Evolutionary conservation across 306 rosid genomes (phyloP), one percentile per base, ranked within the genome.

Genomic region (Potentilla sterilis): DNA sequence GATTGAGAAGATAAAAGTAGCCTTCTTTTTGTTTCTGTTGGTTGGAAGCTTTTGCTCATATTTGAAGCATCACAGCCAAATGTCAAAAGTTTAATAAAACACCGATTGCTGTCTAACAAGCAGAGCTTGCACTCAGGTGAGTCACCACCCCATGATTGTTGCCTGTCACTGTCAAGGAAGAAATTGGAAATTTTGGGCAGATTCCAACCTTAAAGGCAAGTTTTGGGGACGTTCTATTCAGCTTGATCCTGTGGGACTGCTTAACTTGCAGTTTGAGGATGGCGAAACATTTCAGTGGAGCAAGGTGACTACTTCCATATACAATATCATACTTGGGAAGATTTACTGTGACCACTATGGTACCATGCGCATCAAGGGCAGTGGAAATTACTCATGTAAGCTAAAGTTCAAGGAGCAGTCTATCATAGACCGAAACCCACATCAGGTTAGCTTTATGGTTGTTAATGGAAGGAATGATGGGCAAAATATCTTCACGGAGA

Each of bases 161-260:
- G 98, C 98, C 64, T 95, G 98, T 81, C 97, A 95, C 79, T 95
- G 99, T 83, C 93, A 92, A 79, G 98, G 97, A 83, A 83, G 85
- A 80, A 96, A 92, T 59, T 92, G 98, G 99, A 88, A 88, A 73
- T 95, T 95, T 83, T 92, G 93, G 98, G 99, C 97, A 22, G 99
- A 95, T 70, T 95, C 99, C 63, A 95, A 92, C 85, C 96, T 95
- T 72, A 92, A 95, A 76, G 99, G 98, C 69, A 95, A 95, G 77
- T 95, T 95, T 80, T 95, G 97, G 99, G 99, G 99, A 21, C 92
- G 98, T 57, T 95, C 99, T 66, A 95, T 95, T 74, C 99, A 92
- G 88, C 89, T 95, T 55, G 96, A 95, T 87, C 98, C 99, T 40
- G 97, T 95, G 77, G 99, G 98, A 18, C 85, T 81, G 85, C 99